These are phyloP conservation scores for Beta macrorhiza DNA, from an alignment of 179 eudicot species.

Conservation along the genomic window DNA sequence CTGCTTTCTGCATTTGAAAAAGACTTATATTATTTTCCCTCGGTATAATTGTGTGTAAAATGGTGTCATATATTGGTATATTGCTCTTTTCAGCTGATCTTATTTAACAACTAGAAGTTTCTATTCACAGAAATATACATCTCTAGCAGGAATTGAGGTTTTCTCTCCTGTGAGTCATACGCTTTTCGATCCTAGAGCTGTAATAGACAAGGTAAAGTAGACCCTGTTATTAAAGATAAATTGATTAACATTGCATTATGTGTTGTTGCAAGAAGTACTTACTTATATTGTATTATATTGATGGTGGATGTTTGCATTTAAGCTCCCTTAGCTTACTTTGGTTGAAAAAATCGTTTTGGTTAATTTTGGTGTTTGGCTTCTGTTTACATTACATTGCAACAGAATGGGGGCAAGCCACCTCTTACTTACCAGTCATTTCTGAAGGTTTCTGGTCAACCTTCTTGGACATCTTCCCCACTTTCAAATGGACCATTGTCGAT, in stretches of 20 bases:
- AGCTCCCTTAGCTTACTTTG: background rate
- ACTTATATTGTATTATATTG: too few relatives aligned
- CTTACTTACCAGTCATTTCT: constrained; percentile 69
- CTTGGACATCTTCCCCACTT: constrained; percentile 66
- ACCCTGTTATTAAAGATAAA: background rate
- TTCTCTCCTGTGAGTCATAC: constrained; percentile 92
- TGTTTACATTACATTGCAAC: background rate
- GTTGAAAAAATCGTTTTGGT: background rate
- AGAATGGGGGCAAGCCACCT: constrained; percentile 91
- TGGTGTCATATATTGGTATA: background rate
- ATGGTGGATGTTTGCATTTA: background rate
- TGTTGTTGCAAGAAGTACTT: constrained; percentile 5
- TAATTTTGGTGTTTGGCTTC: background rate
- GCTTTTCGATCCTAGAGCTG: constrained; percentile 76
- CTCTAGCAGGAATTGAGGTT: constrained; percentile 59
- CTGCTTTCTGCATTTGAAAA: background rate
- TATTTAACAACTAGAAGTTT: constrained; percentile 5
- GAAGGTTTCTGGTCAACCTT: constrained; percentile 76
- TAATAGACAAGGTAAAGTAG: constrained; percentile 62
- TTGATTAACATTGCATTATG: background rate
- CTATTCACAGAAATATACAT: constrained; percentile 54
- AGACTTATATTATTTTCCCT: background rate
- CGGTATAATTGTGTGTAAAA: background rate
- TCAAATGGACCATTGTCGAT: constrained; percentile 45
- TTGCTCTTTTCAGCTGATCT: background rate